Base-by-base conservation (phyloP, 306 rosid species). In the Trifolium subterraneum region DNA sequence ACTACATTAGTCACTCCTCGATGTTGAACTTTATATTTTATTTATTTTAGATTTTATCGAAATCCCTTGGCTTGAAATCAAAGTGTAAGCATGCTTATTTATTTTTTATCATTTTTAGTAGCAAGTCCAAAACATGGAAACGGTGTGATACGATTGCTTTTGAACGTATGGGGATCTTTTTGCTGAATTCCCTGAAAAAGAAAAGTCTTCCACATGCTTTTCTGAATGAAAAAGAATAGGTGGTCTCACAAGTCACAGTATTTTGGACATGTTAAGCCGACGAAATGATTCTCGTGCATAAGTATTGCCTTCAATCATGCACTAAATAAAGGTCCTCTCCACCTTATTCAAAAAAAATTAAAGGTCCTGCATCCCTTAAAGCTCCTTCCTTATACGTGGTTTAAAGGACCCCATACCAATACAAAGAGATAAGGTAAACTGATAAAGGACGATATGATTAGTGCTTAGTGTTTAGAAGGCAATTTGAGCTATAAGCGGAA, bases 301-400 rank as follows among this genome's bases (percentile, higher is more conserved):
- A 75, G 47, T 50, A n/a, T 62, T 70, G 56, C 87, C 89, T 80
- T 63, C 90, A 88, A 90, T 90, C 85, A 83, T 84, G 88, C 89
- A 83, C 19, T 42, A 70, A 71, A 82, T 84, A 48, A 77, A 79
- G 29, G 29, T 25, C 3, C 2, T 25, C 55, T 22, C 19, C 41
- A 58, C 36, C 64, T 9, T 59, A 80, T 25, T 25, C 29, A 25
- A 25, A 25, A 25, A 25, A 25, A 25, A 33, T 33, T 33, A 33
- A 33, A 33, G 86, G 77, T 74, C 45, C 61, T 22, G 52, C 52
- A 25, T 36, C 63, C 36, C 64, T 10, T 59, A 80, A 80, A 52
- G 70, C 55, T 50, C 31, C 70, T 68, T 14, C 20, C 25, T 22
- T 70, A 22, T 38, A 29, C 58, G 81, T 42, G 45, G 41, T 60